Conservation (phyloP, 176 grass and related monocot species). For the Metroxylon sagu region DNA sequence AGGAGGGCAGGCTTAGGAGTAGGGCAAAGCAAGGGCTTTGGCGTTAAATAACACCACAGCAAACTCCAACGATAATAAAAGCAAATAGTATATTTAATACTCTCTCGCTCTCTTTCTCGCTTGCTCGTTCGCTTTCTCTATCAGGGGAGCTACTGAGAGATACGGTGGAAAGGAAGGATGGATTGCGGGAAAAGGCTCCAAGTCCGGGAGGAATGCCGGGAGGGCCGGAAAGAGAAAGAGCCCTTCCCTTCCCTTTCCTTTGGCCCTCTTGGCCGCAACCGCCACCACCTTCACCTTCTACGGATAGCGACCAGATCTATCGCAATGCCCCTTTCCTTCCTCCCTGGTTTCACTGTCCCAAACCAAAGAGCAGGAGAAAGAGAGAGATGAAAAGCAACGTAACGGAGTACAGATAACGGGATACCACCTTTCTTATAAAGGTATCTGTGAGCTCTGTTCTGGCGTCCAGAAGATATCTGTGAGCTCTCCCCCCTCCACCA, state of each 20-base stretch:
- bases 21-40: conserved; percentile 6
- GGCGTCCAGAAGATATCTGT: conserved; percentile 17
- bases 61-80: too few species aligned
- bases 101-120: not conserved
- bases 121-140: conserved; percentile 8
- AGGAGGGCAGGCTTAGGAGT: not conserved
- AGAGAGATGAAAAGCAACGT: not conserved
- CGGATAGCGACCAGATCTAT: not conserved
- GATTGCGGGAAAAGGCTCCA: conserved; percentile 6
- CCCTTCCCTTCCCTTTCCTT: not conserved
- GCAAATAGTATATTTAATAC: too few species aligned
- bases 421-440: conserved; percentile 28
- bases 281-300: conserved; percentile 1
- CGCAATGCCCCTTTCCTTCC: too few species aligned
- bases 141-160: conserved; percentile 15
- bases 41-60: conserved; percentile 19
- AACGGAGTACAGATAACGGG: conserved; percentile 24
- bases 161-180: conserved; percentile 15
- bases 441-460: conserved; percentile 1
- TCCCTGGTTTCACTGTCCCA: too few species aligned
- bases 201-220: not conserved
- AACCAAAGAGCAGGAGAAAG: not conserved
- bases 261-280: conserved; percentile 3
- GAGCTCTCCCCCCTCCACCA: not conserved
- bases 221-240: conserved; percentile 8